Evolutionary conservation across 1,284 basidiomycete genomes (phyloP), one percentile per base, ranked within the genome.

Genomic region (Apiotrichum veenhuisii): DNA sequence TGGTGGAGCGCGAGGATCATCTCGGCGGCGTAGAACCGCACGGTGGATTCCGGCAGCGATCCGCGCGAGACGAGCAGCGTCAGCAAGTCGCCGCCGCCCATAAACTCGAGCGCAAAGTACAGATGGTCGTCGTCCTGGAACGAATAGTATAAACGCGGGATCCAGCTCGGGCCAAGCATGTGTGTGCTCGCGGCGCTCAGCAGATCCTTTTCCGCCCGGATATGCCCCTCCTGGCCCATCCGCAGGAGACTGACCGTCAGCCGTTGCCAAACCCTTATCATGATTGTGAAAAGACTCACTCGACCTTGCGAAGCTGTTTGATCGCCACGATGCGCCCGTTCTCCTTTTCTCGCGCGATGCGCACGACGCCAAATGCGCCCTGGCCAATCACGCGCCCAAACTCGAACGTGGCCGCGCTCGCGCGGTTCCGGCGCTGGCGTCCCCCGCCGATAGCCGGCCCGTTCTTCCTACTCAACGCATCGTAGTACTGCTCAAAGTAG

Each of bases 1-100:
- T 89, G 87, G 75, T 95, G 88, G 62, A 98, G 88, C 17, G 91
- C 90, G n/a, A 98, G 84, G 57, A 98, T 82, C 94, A 98, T 98
- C 87, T 97, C 94, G 57, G 93, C 90, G 54, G 95, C 83, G 79
- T 98, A 98, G 80, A 98, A 97, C 61, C 87, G 83, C 47, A 94
- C 89, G 80, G 96, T 94, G 63, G 87, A 82, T 80, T 98, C 95
- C 59, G 91, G 86, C 70, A 98, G 97, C 41, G 91, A 86, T 74
- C 97, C 94, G 60, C 87, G 82, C 76, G 96, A 90, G 67, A 98
- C 96, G 68, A 98, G 82, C 61, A 97, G 84, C 73, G 96, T 96
- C 51, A 98, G 83, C 65, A 98, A 83, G 80, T 98, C 94, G 56
- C 94, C 91, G 54, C 94, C 93, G 59, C 90, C 90, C 91, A 96